Evolutionary conservation across 2,329 filamentous ascomycete species (phyloP).

Genomic region (Aspergillus intermedius): DNA sequence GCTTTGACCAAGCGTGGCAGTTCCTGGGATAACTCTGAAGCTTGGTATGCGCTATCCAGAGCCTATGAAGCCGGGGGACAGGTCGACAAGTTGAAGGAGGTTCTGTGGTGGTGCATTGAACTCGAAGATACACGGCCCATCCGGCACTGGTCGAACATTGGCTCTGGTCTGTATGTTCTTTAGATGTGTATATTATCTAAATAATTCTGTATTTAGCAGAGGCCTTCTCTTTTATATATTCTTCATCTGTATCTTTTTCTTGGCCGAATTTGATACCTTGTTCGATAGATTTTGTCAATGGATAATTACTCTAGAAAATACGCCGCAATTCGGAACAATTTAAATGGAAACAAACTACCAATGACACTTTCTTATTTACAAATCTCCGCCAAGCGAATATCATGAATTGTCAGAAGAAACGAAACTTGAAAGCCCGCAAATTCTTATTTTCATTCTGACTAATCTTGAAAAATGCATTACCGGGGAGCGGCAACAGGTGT

Average conservation of each 20-base stretch:
- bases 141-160: slow-evolving; percentile 68
- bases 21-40: slow-evolving; percentile 88
- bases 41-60: slow-evolving; percentile 82
- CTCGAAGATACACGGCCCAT: slow-evolving; percentile 79
- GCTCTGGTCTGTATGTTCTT: slow-evolving; percentile 60
- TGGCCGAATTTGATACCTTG: slow-evolving; percentile 21
- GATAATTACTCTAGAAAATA: slow-evolving; percentile 2
- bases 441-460: slow-evolving; percentile 2
- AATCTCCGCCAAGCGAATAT: slow-evolving; percentile 10
- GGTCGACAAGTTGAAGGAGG: slow-evolving; percentile 79
- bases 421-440: slow-evolving; percentile 5
- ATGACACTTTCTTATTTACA: slow-evolving; percentile 34
- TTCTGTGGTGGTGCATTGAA: slow-evolving; percentile 96
- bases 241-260: slow-evolving; percentile 6
- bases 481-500: slow-evolving; percentile 30
- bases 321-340: slow-evolving; percentile 7
- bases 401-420: slow-evolving; percentile 6
- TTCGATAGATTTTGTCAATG: slow-evolving; percentile 14
- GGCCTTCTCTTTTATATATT: not conserved
- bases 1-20: slow-evolving; percentile 75
- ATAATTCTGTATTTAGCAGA: slow-evolving; percentile 1
- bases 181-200: slow-evolving; percentile 18
- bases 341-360: slow-evolving; percentile 18
- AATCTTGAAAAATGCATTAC: slow-evolving; percentile 16
- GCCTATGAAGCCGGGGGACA: slow-evolving; percentile 85